Percentiles rank a stretch among this genome's conserved stretches.
Evolutionary conservation across 164 flowering plant species (phyloP).

Genomic region (Nymphaea thermarum): DNA sequence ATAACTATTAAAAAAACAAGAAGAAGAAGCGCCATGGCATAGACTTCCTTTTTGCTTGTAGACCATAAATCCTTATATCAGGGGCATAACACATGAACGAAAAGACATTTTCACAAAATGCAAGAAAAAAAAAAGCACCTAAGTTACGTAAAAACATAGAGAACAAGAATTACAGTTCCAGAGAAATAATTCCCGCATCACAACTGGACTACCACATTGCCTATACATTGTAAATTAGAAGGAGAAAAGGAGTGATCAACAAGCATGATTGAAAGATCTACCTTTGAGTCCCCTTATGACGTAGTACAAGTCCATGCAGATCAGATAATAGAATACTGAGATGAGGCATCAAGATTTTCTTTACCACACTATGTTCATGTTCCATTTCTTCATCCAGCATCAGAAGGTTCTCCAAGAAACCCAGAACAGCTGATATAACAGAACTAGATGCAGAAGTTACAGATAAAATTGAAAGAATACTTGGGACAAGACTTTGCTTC

Average conservation of each 20-base stretch:
- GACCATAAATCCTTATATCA: too few species aligned
- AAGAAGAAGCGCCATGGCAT: too few species aligned
- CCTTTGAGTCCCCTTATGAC: conserved; percentile 38
- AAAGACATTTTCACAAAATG: too few species aligned
- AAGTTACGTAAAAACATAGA: too few species aligned
- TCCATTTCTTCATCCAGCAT: conserved; percentile 34
- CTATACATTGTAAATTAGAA: neutral
- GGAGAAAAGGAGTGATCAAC: neutral
- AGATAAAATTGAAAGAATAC: conserved; percentile 69
- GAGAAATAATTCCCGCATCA: too few species aligned
- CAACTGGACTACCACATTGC: too few species aligned
- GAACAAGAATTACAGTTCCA: too few species aligned
- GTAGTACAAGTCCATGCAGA: conserved; percentile 44
- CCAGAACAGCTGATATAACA: conserved; percentile 46
- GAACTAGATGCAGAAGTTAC: conserved; percentile 54
- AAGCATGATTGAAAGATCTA: conserved; percentile 9
- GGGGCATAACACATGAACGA: too few species aligned
- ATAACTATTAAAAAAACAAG: too few species aligned
- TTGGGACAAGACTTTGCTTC: conserved; percentile 55
- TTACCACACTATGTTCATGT: conserved; percentile 21
- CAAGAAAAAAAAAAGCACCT: too few species aligned
- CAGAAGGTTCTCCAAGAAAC: conserved; percentile 67
- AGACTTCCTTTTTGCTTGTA: too few species aligned
- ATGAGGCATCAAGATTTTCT: conserved; percentile 35
- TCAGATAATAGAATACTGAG: conserved; percentile 45